Evolutionary conservation across 768 basidiomycete species (phyloP).

Genomic region (Tulasnella sp.): DNA sequence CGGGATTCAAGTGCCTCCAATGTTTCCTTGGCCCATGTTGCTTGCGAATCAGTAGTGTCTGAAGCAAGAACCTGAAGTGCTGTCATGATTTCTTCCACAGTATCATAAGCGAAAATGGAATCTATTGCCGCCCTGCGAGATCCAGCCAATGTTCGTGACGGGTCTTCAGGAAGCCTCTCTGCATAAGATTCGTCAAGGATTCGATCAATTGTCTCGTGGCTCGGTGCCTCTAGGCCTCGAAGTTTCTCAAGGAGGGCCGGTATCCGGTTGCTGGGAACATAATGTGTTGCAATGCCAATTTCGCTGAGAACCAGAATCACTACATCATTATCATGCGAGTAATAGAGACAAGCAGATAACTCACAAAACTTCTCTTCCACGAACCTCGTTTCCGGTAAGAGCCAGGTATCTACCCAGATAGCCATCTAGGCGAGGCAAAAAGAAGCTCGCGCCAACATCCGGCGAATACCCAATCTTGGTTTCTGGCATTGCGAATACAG

Average conservation of each 20-base stretch:
- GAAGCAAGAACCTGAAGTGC: constrained; percentile 30
- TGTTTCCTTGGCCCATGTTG: constrained; percentile 64
- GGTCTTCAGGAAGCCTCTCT: constrained; percentile 31
- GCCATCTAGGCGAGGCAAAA: constrained; percentile 82
- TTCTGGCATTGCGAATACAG: constrained; percentile 91
- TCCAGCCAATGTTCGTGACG: not conserved
- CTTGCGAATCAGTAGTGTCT: constrained; percentile 10
- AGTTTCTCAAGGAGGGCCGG: constrained; percentile 59
- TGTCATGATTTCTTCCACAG: constrained; percentile 57
- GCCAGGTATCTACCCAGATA: constrained; percentile 88
- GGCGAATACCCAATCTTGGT: constrained; percentile 78
- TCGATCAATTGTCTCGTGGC: constrained; percentile 43
- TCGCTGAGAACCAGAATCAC: constrained; percentile 39
- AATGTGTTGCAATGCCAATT: constrained; percentile 90
- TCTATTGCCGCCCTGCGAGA: constrained; percentile 59
- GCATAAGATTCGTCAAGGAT: constrained; percentile 50
- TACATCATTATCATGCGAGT: constrained; percentile 1
- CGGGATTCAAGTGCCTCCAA: constrained; percentile 47
- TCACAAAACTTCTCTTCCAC: constrained; percentile 77
- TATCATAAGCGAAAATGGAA: constrained; percentile 52
- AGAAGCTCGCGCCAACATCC: constrained; percentile 87
- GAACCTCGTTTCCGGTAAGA: constrained; percentile 58
- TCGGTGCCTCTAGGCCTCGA: constrained; percentile 31
- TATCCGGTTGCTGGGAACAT: constrained; percentile 61
- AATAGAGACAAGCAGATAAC: constrained; percentile 25